Percentiles rank a stretch among this genome's conserved stretches.
Conservation (phyloP, 2,329 filamentous ascomycete genomes). For the Hansfordia pulvinata region DNA sequence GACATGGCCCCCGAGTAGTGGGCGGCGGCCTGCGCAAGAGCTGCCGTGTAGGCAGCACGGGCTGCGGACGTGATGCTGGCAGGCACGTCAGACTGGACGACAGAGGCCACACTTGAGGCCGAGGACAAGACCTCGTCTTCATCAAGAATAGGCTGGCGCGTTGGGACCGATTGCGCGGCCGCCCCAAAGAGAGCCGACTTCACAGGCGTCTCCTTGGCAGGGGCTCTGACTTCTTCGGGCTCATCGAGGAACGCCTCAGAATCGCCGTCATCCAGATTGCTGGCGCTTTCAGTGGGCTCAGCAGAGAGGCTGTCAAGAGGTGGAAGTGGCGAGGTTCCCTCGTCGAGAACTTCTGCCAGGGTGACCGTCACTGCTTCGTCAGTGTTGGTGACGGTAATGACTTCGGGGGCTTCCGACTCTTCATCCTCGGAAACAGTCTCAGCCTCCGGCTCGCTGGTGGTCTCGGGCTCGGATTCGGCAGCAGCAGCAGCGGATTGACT, state of each 20-base stretch:
- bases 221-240: slow-evolving; percentile 9
- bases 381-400: slow-evolving; percentile 7
- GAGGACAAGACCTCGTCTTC: slow-evolving; percentile 28
- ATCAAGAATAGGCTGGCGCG: slow-evolving; percentile 33
- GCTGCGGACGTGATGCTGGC: slow-evolving; percentile 28
- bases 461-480: slow-evolving; percentile 5
- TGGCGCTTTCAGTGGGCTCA: slow-evolving; percentile 10
- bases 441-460: slow-evolving; percentile 18
- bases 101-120: slow-evolving; percentile 19
- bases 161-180: slow-evolving; percentile 34
- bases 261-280: slow-evolving; percentile 12
- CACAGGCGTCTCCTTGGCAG: slow-evolving; percentile 13
- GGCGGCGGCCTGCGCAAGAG: slow-evolving; percentile 50
- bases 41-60: slow-evolving; percentile 48
- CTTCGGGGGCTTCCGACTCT: slow-evolving; percentile 16
- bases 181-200: slow-evolving; percentile 36
- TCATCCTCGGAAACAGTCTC: slow-evolving; percentile 9
- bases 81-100: slow-evolving; percentile 19
- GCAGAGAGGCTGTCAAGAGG: slow-evolving; percentile 9
- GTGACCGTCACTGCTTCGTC: slow-evolving; percentile 3
- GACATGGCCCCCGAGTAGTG: slow-evolving; percentile 58
- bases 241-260: slow-evolving; percentile 16
- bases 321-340: slow-evolving; percentile 10
- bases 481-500: slow-evolving; percentile 7
- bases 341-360: slow-evolving; percentile 6